A percentile compares a stretch with the other conserved stretches of the same genome.
These are phyloP conservation scores for Plasmopara viticola DNA, from an alignment of 352 stramenopile genomes.

Conservation along the genomic window DNA sequence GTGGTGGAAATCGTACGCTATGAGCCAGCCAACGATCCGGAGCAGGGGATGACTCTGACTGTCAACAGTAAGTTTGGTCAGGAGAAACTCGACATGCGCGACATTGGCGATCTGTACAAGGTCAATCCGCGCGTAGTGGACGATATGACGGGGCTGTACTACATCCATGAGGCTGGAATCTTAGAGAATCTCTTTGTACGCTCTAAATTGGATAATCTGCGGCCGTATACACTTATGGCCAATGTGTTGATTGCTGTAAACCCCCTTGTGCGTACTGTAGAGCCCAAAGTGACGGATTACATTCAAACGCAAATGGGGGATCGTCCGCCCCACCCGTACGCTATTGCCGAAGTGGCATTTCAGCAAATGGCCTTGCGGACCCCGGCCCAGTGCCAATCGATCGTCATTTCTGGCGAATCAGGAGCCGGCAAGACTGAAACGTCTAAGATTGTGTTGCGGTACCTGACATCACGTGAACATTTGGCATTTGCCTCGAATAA, in stretches of 20 bases:
- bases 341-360: constrained; percentile 83
- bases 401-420: constrained; percentile 83
- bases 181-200: constrained; percentile 74
- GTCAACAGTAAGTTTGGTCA: constrained; percentile 66
- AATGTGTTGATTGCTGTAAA: constrained; percentile 86
- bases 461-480: constrained; percentile 79
- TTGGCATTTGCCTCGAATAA: constrained; percentile 40
- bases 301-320: constrained; percentile 86
- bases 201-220: constrained; percentile 64
- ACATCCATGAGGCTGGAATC: constrained; percentile 85
- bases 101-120: constrained; percentile 81
- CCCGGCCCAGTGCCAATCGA: constrained; percentile 81
- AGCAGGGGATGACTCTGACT: constrained; percentile 64
- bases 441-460: constrained; percentile 85
- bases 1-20: constrained; percentile 73
- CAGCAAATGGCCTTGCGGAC: constrained; percentile 82
- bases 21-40: constrained; percentile 34
- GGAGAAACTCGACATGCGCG: constrained; percentile 70
- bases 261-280: constrained; percentile 69
- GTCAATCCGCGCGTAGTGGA: constrained; percentile 83
- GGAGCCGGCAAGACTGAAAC: constrained; percentile 86
- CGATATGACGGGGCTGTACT: constrained; percentile 86
- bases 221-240: constrained; percentile 85
- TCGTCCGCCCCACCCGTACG: constrained; percentile 74
- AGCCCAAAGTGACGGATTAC: constrained; percentile 83